A percentile compares a stretch with the other conserved stretches of the same genome.
Conservation (phyloP, 2,329 filamentous ascomycete species). For the Pyrenophora seminiperda region DNA sequence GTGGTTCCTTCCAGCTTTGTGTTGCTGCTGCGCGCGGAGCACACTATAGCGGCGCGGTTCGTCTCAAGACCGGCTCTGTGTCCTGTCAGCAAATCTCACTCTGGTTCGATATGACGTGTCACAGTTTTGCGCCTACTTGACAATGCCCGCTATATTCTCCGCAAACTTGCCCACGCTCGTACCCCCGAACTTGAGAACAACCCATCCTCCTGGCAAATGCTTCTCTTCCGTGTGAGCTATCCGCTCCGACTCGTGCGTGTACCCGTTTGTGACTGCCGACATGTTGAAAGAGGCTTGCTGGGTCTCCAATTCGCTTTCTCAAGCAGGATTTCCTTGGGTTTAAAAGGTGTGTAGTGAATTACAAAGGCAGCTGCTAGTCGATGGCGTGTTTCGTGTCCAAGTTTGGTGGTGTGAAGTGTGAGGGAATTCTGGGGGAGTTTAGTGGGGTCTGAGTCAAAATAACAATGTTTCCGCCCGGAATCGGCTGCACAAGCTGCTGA, state of each 20-base stretch:
- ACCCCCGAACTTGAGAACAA: slow-evolving; percentile 94
- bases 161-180: slow-evolving; percentile 96
- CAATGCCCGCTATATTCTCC: slow-evolving; percentile 65
- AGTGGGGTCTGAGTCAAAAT: slow-evolving; percentile 25
- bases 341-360: neutral
- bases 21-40: slow-evolving; percentile 90
- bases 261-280: slow-evolving; percentile 38
- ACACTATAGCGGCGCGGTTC: slow-evolving; percentile 87
- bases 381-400: slow-evolving; percentile 13
- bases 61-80: slow-evolving; percentile 60
- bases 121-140: slow-evolving; percentile 50
- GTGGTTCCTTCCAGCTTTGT: slow-evolving; percentile 96
- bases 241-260: slow-evolving; percentile 43
- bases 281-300: slow-evolving; percentile 21
- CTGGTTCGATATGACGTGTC: neutral
- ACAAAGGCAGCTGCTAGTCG: neutral
- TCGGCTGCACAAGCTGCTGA: slow-evolving; percentile 8
- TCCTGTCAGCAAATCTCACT: slow-evolving; percentile 53
- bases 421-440: slow-evolving; percentile 12
- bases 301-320: neutral
- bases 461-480: slow-evolving; percentile 8
- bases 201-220: slow-evolving; percentile 66
- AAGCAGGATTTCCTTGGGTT: neutral
- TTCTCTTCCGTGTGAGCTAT: slow-evolving; percentile 53
- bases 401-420: slow-evolving; percentile 14